Percentiles rank a stretch among this genome's conserved stretches.
Evolutionary conservation across 768 basidiomycete species (phyloP).

Genomic region (Russula virescens): DNA sequence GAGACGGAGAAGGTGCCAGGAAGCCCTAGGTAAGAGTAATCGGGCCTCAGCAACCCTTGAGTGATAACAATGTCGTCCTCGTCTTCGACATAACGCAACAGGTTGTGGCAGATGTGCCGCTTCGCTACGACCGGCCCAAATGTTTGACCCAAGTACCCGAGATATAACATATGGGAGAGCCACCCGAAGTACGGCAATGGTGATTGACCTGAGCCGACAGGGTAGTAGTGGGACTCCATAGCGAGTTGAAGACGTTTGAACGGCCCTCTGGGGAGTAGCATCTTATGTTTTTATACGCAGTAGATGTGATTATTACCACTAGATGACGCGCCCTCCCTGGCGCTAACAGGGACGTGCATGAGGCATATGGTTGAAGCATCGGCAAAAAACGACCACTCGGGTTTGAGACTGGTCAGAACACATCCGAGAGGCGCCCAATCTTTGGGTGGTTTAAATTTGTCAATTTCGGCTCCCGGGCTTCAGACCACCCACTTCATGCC

Average conservation of each 20-base stretch:
- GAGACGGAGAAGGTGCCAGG: slow-evolving; percentile 14
- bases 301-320: no score
- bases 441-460: no score
- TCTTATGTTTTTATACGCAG: slow-evolving; percentile 2
- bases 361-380: no score
- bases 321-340: no score
- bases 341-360: no score
- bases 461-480: no score
- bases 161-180: slow-evolving; percentile 4
- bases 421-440: no score
- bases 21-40: slow-evolving; percentile 14
- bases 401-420: no score
- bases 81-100: slow-evolving; percentile 11
- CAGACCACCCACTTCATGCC: no score
- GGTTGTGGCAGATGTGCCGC: slow-evolving; percentile 7
- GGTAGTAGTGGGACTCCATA: background rate
- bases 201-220: background rate
- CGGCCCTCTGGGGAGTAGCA: no score
- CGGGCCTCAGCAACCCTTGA: slow-evolving; percentile 9
- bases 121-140: slow-evolving; percentile 11
- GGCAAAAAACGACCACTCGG: no score
- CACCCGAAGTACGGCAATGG: background rate
- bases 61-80: slow-evolving; percentile 13
- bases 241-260: background rate
- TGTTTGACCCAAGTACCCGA: slow-evolving; percentile 12